Conservation (phyloP, 139 green algal species). For the Chlorella ohadii region DNA sequence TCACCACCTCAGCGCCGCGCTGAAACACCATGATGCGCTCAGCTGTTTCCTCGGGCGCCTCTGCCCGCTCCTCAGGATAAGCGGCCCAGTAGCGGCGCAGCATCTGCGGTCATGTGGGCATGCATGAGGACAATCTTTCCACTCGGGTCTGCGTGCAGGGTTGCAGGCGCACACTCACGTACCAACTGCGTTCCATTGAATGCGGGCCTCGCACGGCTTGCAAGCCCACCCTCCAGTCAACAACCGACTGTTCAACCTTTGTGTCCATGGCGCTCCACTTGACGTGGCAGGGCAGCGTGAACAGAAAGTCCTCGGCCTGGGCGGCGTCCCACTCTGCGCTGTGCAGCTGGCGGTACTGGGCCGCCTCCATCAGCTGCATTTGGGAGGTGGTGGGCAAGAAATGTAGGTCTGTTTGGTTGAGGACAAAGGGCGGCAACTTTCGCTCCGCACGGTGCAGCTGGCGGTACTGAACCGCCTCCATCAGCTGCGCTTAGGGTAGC, state of each 20-base stretch:
- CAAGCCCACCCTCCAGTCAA: no score
- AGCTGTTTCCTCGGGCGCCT: conserved; percentile 36
- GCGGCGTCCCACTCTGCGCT: conserved; percentile 71
- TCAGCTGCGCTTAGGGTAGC: no score
- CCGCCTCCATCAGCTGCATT: conserved; percentile 58
- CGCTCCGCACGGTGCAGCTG: not conserved
- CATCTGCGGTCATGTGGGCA: conserved; percentile 25
- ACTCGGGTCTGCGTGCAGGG: no score
- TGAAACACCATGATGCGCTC: conserved; percentile 81
- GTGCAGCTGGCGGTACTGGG: conserved; percentile 71
- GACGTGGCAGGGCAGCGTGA: conserved; percentile 70
- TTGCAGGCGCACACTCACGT: no score
- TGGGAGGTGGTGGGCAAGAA: not conserved
- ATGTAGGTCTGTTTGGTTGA: not conserved
- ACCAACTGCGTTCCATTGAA: no score
- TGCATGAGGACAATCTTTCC: no score
- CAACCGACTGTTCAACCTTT: no score
- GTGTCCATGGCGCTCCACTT: conserved; percentile 72
- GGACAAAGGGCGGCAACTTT: no score
- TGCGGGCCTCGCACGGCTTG: no score
- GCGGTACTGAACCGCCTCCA: not conserved
- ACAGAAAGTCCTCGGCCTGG: conserved; percentile 69
- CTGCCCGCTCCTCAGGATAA: conserved; percentile 13
- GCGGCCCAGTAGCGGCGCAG: conserved; percentile 48
- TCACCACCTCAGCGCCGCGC: conserved; percentile 55